Conservation (phyloP, 1,284 basidiomycete species). For the Ganoderma lucidum region DNA sequence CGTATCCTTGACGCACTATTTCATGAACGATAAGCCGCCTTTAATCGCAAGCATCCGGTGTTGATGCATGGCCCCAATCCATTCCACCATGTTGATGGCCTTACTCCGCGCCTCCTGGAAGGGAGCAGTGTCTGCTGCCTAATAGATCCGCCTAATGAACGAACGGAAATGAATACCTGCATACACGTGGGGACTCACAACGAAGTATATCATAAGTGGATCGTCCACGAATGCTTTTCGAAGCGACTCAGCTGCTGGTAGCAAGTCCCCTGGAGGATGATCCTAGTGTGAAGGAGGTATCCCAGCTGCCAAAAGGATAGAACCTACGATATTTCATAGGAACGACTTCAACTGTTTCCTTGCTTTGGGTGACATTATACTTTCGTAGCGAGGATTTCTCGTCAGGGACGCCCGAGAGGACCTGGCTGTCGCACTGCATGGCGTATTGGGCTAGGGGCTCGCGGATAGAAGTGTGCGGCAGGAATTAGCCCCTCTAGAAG, state of each 20-base stretch:
- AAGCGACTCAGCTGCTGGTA: conserved; percentile 9
- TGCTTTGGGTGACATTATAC: neutral
- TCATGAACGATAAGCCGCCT: conserved; percentile 17
- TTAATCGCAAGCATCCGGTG: conserved; percentile 17
- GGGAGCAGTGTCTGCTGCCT: conserved; percentile 23
- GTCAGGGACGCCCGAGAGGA: neutral
- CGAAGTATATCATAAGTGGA: conserved; percentile 23
- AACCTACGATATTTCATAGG: conserved; percentile 22
- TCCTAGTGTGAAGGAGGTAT: neutral
- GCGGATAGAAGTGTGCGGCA: neutral
- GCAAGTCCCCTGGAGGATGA: conserved; percentile 13
- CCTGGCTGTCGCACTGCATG: neutral
- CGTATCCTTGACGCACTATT: conserved; percentile 19
- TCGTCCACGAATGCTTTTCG: conserved; percentile 21
- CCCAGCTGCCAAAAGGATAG: neutral
- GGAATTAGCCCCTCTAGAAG: neutral
- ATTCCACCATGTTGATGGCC: conserved; percentile 10
- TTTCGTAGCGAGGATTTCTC: conserved; percentile 7
- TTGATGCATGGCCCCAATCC: conserved; percentile 18
- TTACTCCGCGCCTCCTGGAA: conserved; percentile 13
- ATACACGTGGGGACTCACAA: neutral
- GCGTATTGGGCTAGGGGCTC: neutral
- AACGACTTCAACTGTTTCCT: conserved; percentile 2
- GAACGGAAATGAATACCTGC: neutral
- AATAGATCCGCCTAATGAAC: neutral